Percentiles rank a stretch among this genome's conserved stretches.
phyloP scores from a whole-genome alignment of 1,284 basidiomycete species.

The Moniliella sp. region DNA sequence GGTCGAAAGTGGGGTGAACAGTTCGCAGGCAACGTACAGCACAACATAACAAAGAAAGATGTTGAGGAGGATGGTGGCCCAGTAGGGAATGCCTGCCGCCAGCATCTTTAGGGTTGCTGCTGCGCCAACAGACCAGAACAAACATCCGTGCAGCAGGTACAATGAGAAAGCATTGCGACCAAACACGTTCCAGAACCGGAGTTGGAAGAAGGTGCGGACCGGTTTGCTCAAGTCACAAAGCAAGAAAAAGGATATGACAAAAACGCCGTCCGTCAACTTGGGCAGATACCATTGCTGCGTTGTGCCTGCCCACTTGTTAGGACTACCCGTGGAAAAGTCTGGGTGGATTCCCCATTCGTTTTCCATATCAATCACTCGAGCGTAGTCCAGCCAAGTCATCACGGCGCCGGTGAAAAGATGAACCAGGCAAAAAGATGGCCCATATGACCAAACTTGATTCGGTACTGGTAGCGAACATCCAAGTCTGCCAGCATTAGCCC shows the following conservation, averaged over 20 bases:
- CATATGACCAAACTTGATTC: too few species aligned
- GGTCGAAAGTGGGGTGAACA: slow-evolving; percentile 19
- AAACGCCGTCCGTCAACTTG: not conserved
- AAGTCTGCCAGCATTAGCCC: slow-evolving; percentile 20
- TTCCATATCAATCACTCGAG: slow-evolving; percentile 5
- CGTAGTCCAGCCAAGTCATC: slow-evolving; percentile 8
- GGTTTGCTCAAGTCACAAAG: slow-evolving; percentile 13
- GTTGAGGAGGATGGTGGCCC: slow-evolving; percentile 16
- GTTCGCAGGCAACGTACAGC: slow-evolving; percentile 11
- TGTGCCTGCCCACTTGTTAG: slow-evolving; percentile 5
- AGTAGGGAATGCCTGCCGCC: slow-evolving; percentile 11
- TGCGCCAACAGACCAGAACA: slow-evolving; percentile 17
- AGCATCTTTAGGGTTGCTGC: slow-evolving; percentile 15
- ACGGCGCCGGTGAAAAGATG: slow-evolving; percentile 13
- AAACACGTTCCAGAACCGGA: slow-evolving; percentile 16
- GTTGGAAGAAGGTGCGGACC: slow-evolving; percentile 16
- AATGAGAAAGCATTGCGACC: slow-evolving; percentile 16
- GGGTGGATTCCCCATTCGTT: slow-evolving; percentile 13
- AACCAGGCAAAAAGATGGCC: slow-evolving; percentile 14
- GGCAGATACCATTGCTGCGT: not conserved
- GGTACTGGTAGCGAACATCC: slow-evolving; percentile 20
- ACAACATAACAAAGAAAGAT: slow-evolving; percentile 12
- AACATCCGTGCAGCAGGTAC: slow-evolving; percentile 21
- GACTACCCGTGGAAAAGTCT: slow-evolving; percentile 7
- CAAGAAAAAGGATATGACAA: slow-evolving; percentile 8